phyloP scores from a whole-genome alignment of 768 basidiomycete genomes.

The Lepiota brunneoincarnata region DNA sequence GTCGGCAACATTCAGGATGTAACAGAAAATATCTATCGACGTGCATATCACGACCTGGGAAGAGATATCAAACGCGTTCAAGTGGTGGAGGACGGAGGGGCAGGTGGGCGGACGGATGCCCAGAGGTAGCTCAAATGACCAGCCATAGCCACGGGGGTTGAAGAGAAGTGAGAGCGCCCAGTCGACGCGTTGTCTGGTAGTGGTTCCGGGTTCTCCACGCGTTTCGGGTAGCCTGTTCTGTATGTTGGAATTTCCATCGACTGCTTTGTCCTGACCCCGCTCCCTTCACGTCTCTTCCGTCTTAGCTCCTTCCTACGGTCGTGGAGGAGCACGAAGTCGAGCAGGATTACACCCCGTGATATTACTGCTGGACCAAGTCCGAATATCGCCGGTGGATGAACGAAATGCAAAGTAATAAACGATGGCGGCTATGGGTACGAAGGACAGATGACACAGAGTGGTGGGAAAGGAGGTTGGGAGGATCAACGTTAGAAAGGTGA shows the following conservation, averaged over 20 bases:
- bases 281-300: neutral
- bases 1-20: too few relatives aligned
- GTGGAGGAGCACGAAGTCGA: slow-evolving; percentile 3
- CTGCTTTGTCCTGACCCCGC: neutral
- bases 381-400: neutral
- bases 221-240: too few relatives aligned
- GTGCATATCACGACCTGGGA: too few relatives aligned
- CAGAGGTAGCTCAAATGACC: neutral
- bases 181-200: neutral
- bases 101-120: slow-evolving; percentile 2
- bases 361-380: neutral
- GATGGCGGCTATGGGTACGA: slow-evolving; percentile 2
- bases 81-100: too few relatives aligned
- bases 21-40: too few relatives aligned
- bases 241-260: neutral
- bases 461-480: neutral
- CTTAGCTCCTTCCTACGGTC: neutral
- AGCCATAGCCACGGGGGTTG: slow-evolving; percentile 2
- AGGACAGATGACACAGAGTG: neutral
- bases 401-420: neutral
- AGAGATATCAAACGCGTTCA: too few relatives aligned
- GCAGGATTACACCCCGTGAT: too few relatives aligned
- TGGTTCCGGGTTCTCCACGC: neutral
- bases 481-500: neutral
- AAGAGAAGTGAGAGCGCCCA: neutral